Conservation (phyloP, 805 yeast species). For the Barnettozyma sp. region DNA sequence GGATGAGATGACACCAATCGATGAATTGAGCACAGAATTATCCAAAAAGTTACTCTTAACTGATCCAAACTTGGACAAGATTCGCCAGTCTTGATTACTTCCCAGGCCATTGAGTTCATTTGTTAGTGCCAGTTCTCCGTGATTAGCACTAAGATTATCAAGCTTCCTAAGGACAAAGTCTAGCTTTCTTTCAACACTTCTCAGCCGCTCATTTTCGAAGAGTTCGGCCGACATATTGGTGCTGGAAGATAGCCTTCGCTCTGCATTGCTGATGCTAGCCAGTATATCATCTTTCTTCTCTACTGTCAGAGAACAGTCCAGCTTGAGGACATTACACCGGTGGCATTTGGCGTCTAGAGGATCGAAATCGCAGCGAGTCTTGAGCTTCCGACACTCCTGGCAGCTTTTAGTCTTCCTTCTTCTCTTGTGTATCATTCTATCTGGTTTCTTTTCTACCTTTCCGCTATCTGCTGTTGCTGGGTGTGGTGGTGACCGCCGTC, state of each 20-base stretch:
- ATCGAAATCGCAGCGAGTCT: slow-evolving; percentile 52
- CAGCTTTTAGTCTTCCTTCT: slow-evolving; percentile 40
- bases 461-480: not conserved
- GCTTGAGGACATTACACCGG: slow-evolving; percentile 41
- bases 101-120: not conserved
- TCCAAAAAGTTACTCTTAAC: slow-evolving; percentile 21
- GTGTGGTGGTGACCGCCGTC: not conserved
- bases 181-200: slow-evolving; percentile 15
- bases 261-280: slow-evolving; percentile 12
- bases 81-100: slow-evolving; percentile 11
- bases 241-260: slow-evolving; percentile 1
- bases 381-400: slow-evolving; percentile 44
- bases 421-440: slow-evolving; percentile 22
- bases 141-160: slow-evolving; percentile 4
- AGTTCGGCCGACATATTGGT: not conserved
- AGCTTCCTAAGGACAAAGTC: slow-evolving; percentile 24
- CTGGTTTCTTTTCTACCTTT: not conserved
- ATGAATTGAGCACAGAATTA: slow-evolving; percentile 28
- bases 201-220: slow-evolving; percentile 7
- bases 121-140: not conserved
- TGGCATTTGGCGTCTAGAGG: slow-evolving; percentile 39
- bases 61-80: slow-evolving; percentile 10
- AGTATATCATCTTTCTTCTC: slow-evolving; percentile 25
- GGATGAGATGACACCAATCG: slow-evolving; percentile 30
- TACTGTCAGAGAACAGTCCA: slow-evolving; percentile 41